Base-by-base conservation (phyloP, 2,329 filamentous ascomycete species). In the Paecilomyces fulvus region DNA sequence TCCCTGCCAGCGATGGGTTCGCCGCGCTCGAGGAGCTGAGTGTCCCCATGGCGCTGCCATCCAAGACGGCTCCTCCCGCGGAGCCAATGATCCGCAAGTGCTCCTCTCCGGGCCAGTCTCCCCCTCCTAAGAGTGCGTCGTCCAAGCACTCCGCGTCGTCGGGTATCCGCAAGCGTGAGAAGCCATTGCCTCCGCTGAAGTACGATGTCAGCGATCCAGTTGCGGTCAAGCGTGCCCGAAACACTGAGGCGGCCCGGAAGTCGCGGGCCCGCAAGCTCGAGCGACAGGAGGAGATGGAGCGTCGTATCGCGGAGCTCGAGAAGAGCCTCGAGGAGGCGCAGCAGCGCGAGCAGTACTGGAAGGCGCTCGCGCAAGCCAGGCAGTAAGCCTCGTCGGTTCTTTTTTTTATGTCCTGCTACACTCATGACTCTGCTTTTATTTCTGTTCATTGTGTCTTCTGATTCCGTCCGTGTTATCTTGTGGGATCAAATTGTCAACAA, bases 161-260 rank as follows among this genome's bases (percentile, higher is more conserved):
- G 62, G 89, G 89, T 59, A 85, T 95, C 55, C 87, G 89, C 63
- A 86, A 88, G 70, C 88, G 89, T 61, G 85, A 90, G 68, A 92
- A 92, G 80, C 86, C 88, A 60, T 78, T 95, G 55, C 86, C 88
- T 60, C 86, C 87, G 6, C 92, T 96, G 70, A 77, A 87, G 59
- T 83, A 91, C 37, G 89, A 96, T 64, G 83, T 85, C 0, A 76
- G 65, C 48, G 92, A 96, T 67, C 83, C 82, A 9, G 72, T 88
- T n/a, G 90, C 90, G 20, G 83, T 92, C 80, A 96, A 96, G 85
- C 89, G 92, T 71, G 92, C 91, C 53, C 88, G 91, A 63, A 97
- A 96, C 73, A 95, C 91, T 8, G 83, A 95, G 71, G 92, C 92
- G 17, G 92, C 92, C 65, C 90, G 92, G 63, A 96, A 96, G 77